Percentiles rank a stretch among this genome's conserved stretches.
These are phyloP conservation scores for Aegle marmelos DNA, from an alignment of 345 rosid genomes.

Conservation along the genomic window DNA sequence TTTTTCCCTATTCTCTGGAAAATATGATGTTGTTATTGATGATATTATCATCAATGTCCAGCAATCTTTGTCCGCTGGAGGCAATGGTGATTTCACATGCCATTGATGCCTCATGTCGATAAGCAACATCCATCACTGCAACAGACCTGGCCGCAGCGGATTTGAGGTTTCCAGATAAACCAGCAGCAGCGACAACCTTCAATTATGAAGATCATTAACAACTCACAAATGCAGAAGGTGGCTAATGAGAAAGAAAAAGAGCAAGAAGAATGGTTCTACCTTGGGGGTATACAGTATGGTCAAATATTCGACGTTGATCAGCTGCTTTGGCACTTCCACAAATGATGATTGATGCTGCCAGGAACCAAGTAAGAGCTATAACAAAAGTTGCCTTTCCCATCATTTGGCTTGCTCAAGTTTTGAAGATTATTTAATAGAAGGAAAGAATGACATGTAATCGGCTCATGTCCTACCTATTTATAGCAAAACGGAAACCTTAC, in stretches of 20 bases:
- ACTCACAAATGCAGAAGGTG: neutral
- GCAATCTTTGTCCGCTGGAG: neutral
- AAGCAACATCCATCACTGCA: conserved; percentile 26
- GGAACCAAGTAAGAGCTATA: conserved; percentile 22
- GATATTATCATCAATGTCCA: neutral
- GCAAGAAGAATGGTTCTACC: conserved; percentile 5
- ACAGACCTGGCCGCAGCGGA: conserved; percentile 24
- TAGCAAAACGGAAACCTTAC: neutral
- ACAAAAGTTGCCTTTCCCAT: conserved; percentile 11
- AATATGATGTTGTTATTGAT: neutral
- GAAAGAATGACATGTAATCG: neutral
- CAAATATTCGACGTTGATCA: conserved; percentile 11
- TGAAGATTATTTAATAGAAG: no score
- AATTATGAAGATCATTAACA: neutral
- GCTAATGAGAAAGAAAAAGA: neutral
- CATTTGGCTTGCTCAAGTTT: neutral
- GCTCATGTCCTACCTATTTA: conserved; percentile 8
- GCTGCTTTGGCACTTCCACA: conserved; percentile 26
- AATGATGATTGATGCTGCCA: conserved; percentile 19
- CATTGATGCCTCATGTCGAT: neutral
- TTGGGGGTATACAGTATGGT: conserved; percentile 24
- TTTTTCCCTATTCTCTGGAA: neutral
- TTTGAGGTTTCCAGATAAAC: conserved; percentile 4
- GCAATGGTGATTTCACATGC: neutral
- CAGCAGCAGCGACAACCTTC: conserved; percentile 38